Percentiles rank a stretch among this genome's conserved stretches.
Conservation (phyloP, 345 rosid genomes). For the Gossypium australe region DNA sequence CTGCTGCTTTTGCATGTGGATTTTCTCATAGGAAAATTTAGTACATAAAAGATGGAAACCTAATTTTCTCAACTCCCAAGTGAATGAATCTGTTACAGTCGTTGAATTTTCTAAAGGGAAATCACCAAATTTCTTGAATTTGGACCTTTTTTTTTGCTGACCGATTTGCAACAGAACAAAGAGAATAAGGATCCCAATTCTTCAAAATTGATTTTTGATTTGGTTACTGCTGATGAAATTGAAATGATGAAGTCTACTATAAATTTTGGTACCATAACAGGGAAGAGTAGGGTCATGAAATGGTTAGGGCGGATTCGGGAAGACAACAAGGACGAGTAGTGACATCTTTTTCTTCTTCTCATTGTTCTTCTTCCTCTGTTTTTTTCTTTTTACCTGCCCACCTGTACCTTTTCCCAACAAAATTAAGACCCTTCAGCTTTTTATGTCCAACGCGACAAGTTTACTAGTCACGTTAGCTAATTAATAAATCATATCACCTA, state of each 20-base stretch:
- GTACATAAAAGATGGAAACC: slow-evolving; percentile 30
- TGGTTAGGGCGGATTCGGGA: slow-evolving; percentile 29
- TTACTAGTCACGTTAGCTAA: no score
- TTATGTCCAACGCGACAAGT: fast-evolving
- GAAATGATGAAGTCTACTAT: slow-evolving; percentile 22
- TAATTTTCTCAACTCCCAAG: slow-evolving; percentile 19
- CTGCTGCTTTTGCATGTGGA: slow-evolving; percentile 54
- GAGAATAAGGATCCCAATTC: slow-evolving; percentile 40
- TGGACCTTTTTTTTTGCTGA: slow-evolving; percentile 24
- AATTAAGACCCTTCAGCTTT: fast-evolving
- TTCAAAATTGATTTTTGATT: slow-evolving; percentile 25
- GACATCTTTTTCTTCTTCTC: no score
- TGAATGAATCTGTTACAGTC: slow-evolving; percentile 3
- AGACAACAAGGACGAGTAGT: neutral
- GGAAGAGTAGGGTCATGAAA: slow-evolving; percentile 48
- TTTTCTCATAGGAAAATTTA: slow-evolving; percentile 27
- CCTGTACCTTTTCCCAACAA: no score
- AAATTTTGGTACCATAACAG: slow-evolving; percentile 36
- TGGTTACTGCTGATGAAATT: slow-evolving; percentile 13
- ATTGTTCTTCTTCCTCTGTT: no score
- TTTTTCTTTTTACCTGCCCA: no score
- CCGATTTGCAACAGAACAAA: slow-evolving; percentile 29
- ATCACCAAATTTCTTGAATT: slow-evolving; percentile 17
- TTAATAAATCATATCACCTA: fast-evolving
- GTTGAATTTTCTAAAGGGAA: slow-evolving; percentile 16